phyloP scores from a whole-genome alignment of 805 yeast species.

The Pichia heedii region DNA sequence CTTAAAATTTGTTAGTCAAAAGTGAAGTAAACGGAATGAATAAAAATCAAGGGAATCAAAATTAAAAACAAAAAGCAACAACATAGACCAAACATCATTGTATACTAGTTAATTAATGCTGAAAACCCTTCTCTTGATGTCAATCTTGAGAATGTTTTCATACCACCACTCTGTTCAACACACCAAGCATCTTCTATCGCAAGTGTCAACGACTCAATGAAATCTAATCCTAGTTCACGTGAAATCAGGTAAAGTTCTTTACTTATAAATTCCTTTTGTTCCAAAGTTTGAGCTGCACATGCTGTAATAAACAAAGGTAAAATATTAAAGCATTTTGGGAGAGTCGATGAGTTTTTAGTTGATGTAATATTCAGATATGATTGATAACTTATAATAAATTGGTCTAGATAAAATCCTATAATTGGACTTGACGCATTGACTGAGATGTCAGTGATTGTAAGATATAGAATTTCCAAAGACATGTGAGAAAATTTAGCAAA shows the following conservation, averaged over 20 bases:
- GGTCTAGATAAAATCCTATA: conserved; percentile 21
- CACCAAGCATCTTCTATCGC: conserved; percentile 25
- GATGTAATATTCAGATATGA: not conserved
- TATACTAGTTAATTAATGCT: not conserved
- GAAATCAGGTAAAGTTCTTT: conserved; percentile 19
- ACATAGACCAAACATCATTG: too few relatives aligned
- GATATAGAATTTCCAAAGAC: conserved; percentile 20
- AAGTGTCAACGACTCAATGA: conserved; percentile 13
- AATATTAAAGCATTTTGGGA: conserved; percentile 9
- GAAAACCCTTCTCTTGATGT: conserved; percentile 14
- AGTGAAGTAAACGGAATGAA: too few relatives aligned
- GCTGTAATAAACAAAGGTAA: conserved; percentile 24
- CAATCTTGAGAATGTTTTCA: conserved; percentile 13
- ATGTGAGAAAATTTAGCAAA: conserved; percentile 21
- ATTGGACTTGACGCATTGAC: conserved; percentile 16
- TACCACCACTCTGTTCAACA: conserved; percentile 15
- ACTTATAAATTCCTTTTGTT: conserved; percentile 20
- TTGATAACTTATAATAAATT: conserved; percentile 14
- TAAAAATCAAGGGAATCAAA: too few relatives aligned
- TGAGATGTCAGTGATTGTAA: conserved; percentile 16
- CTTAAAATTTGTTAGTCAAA: too few relatives aligned
- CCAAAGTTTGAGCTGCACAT: conserved; percentile 18
- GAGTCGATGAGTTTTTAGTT: not conserved
- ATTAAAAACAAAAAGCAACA: too few relatives aligned
- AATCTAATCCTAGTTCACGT: conserved; percentile 6